Conservation (phyloP, 2,329 filamentous ascomycete species). For the Thermoascus crustaceus region DNA sequence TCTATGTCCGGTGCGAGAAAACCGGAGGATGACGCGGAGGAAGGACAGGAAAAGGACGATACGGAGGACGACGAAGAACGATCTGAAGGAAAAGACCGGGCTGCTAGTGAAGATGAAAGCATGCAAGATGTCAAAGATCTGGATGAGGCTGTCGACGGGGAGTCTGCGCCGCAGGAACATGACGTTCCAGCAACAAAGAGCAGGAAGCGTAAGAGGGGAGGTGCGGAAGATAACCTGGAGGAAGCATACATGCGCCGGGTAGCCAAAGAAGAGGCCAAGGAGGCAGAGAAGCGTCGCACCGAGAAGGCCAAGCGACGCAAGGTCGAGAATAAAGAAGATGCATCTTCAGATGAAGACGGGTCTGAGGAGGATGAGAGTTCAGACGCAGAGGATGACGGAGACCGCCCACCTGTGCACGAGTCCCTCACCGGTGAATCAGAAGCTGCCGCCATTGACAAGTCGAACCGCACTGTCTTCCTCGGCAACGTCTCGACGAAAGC, state of each 20-base stretch:
- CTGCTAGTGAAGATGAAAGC: constrained; percentile 28
- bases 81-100: constrained; percentile 20
- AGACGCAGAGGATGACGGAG: constrained; percentile 24
- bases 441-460: constrained; percentile 65
- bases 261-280: constrained; percentile 35
- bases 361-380: constrained; percentile 15
- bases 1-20: constrained; percentile 12
- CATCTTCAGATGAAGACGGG: constrained; percentile 18
- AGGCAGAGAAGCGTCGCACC: constrained; percentile 24
- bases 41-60: constrained; percentile 20
- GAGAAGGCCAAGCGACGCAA: constrained; percentile 33
- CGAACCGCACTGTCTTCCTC: constrained; percentile 82
- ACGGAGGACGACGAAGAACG: constrained; percentile 20
- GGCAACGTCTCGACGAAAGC: constrained; percentile 80
- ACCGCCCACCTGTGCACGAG: constrained; percentile 31
- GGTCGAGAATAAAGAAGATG: constrained; percentile 40
- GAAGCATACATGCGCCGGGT: constrained; percentile 37
- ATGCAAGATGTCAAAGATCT: constrained; percentile 38
- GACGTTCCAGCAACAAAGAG: constrained; percentile 15
- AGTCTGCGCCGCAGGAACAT: constrained; percentile 23
- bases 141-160: constrained; percentile 46
- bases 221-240: constrained; percentile 40
- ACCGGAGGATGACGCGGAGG: constrained; percentile 15
- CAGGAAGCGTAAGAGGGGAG: constrained; percentile 48
- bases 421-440: constrained; percentile 27